Base-by-base conservation (phyloP, 257 asterid species). In the Catharanthus roseus region DNA sequence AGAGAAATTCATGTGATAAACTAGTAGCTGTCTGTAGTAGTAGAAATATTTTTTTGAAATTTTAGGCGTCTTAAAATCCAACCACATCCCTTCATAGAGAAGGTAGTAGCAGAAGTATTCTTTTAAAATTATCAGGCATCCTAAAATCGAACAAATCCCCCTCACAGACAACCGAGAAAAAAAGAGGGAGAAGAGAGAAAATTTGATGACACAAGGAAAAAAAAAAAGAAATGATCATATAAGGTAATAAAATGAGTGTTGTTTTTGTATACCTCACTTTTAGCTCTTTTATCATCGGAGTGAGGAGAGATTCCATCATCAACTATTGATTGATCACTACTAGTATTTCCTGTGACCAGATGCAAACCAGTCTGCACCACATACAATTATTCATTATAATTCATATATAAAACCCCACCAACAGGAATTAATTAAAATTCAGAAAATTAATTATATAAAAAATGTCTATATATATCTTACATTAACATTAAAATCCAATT, bases 351-450 rank as follows among this genome's bases (percentile, higher is more conserved):
- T 4, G 96, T 90, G 51, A 84, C 86, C 61, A 90, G 97, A 66
- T 85, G 89, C 86, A 89, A 83, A 9, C 92, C 92, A 44, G 93
- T 93, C 97, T 90, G 74, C 45, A 73, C 13, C 69, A n/a, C n/a
- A n/a, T n/a, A 7, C 41, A 38, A 57, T 5, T 26, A 63, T 58
- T n/a, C 28, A 57, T 19, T n/a, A 50, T 29, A 50, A 69, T 26
- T 49, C 39, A 41, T 31, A 0, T 16, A 50, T 3, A 5, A 13
- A 39, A 31, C 3, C 0, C 44, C 2, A 33, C 36, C 11, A 13
- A 50, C 8, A n/a, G 18, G 9, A 28, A 26, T 24, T 1, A 5
- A 57, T n/a, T 39, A 49, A 13, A 67, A 26, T 24, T 13, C 9
- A 69, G 7, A 50, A 55, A 9, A 15, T 5, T 33, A 12, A n/a